Conservation (phyloP, 192 early-diverging fungal species). For the Backusella westeae region DNA sequence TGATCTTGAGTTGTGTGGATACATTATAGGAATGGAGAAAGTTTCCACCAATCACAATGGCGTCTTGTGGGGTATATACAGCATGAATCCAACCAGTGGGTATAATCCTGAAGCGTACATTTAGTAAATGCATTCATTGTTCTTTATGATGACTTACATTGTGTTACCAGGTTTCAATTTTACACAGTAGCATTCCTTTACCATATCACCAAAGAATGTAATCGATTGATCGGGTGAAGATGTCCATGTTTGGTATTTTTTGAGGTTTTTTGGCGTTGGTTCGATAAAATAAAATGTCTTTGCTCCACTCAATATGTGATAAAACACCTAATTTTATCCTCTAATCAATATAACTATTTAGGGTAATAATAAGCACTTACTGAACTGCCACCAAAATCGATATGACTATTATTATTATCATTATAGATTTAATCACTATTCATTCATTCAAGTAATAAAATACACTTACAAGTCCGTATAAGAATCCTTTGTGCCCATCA, state of each 20-base stretch:
- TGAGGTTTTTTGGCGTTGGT: slow-evolving; percentile 79
- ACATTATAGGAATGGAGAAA: slow-evolving; percentile 84
- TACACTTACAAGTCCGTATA: slow-evolving; percentile 80
- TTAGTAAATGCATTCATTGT: background rate
- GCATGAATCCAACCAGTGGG: slow-evolving; percentile 98
- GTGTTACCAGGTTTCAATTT: slow-evolving; percentile 80
- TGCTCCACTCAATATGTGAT: slow-evolving; percentile 82
- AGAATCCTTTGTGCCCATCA: slow-evolving; percentile 90
- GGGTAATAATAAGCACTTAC: slow-evolving; percentile 2
- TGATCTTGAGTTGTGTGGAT: slow-evolving; percentile 64
- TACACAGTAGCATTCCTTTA: slow-evolving; percentile 77
- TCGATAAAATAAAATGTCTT: slow-evolving; percentile 90
- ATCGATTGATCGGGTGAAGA: slow-evolving; percentile 79
- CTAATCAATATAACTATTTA: background rate
- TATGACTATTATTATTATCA: slow-evolving; percentile 50
- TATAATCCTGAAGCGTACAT: slow-evolving; percentile 60
- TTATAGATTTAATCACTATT: no score
- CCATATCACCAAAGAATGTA: slow-evolving; percentile 83
- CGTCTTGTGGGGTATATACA: slow-evolving; percentile 83
- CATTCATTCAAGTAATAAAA: no score
- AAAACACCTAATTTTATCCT: slow-evolving; percentile 61
- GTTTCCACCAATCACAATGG: slow-evolving; percentile 92
- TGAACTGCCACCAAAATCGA: slow-evolving; percentile 83
- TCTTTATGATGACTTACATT: slow-evolving; percentile 49
- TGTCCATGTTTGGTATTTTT: slow-evolving; percentile 90